Base-by-base conservation (phyloP, 129 eudicot genomes). In the Deinandra increscens region DNA sequence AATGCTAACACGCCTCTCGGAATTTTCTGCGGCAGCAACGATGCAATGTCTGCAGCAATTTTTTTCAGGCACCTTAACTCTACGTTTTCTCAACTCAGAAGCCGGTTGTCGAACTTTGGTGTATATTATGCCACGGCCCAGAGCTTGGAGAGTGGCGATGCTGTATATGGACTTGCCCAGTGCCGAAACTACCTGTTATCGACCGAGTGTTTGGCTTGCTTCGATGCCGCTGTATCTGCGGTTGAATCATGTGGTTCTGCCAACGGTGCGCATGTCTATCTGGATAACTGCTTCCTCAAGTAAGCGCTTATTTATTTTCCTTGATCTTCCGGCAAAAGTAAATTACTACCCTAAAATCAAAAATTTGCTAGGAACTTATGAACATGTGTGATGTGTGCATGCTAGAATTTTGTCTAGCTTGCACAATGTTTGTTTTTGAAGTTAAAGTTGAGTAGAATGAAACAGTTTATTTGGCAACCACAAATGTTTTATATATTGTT, bases 251-350 rank as follows among this genome's bases (percentile, higher is more conserved):
- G 96, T 73, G 73, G 88, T 38, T 87, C 81, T 64, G 88, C 86
- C 0, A 88, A 83, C 31, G 96, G 96, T n/a, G 95, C 86, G 45
- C 80, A 85, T 60, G 86, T 83, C 29, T 66, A 76, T 12, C 79
- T 85, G 42, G 96, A 88, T 76, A 87, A 86, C 48, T 82, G 95
- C 75, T 83, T 76, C 53, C 86, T 88, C 71, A 85, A 91, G 91
- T 69, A 34, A 60, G 8, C n/a, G n/a, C n/a, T n/a, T 44, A 54
- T 3, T 36, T 36, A 4, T 36, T 36, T 36, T 36, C 39, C 39
- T 36, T 36, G 2, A 26, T 26, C 1, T 26, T 26, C 31, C 31
- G 3, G 3, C 31, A 26, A 26, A 26, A 26, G 31, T 26, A 26
- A 26, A 26, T 26, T 26, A 26, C 31, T 26, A n/a, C n/a, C n/a